A percentile compares a stretch with the other conserved stretches of the same genome.
Conservation (phyloP, 306 rosid genomes). For the Vicia villosa region DNA sequence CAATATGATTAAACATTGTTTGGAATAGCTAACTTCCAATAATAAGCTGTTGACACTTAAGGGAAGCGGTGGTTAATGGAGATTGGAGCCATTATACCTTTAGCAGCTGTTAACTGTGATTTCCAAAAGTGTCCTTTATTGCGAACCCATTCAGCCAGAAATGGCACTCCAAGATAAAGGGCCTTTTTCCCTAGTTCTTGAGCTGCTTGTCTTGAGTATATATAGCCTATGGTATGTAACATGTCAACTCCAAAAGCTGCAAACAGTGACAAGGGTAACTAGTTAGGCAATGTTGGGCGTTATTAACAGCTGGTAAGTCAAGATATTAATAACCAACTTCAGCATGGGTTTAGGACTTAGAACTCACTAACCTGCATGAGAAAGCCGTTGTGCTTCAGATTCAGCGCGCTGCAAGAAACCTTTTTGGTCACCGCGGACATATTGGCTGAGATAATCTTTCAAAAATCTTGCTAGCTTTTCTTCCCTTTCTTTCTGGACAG, state of each 20-base stretch:
- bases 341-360: neutral
- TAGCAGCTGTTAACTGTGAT: constrained; percentile 90
- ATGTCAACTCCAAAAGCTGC: constrained; percentile 78
- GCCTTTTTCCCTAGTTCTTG: constrained; percentile 94
- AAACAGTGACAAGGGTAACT: constrained; percentile 27
- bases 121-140: constrained; percentile 92
- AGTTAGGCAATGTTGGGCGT: neutral
- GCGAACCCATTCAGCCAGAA: constrained; percentile 92
- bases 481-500: constrained; percentile 86
- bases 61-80: constrained; percentile 9
- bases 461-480: constrained; percentile 75
- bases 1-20: constrained; percentile 35
- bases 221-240: constrained; percentile 76
- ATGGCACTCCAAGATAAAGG: constrained; percentile 85
- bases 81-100: constrained; percentile 50
- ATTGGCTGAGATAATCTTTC: constrained; percentile 63
- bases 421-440: constrained; percentile 69
- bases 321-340: too few species aligned
- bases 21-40: constrained; percentile 4
- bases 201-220: constrained; percentile 92
- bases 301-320: too few species aligned
- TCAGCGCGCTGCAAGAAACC: constrained; percentile 73
- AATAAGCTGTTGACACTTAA: constrained; percentile 20
- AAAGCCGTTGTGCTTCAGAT: constrained; percentile 84
- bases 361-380: constrained; percentile 64